Percentiles rank a stretch among this genome's conserved stretches.
phyloP scores from a whole-genome alignment of 2,329 filamentous ascomycete genomes.

The Penicillium frequentans region DNA sequence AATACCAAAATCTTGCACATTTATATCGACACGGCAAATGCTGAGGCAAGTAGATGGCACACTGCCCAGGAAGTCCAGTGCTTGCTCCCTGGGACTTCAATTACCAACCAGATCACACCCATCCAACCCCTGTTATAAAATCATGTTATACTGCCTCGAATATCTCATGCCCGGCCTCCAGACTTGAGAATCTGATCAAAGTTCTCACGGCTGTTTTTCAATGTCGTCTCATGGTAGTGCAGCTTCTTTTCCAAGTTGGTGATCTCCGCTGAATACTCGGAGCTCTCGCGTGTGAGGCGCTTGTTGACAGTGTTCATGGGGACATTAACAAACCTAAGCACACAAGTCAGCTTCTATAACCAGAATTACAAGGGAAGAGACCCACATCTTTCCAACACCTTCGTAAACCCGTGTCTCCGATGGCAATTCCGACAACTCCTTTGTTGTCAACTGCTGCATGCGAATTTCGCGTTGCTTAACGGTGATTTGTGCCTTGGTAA shows the following conservation, averaged over 20 bases:
- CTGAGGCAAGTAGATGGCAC: not conserved
- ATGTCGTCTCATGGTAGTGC: constrained; percentile 90
- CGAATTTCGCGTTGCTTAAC: constrained; percentile 86
- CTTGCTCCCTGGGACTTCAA: not conserved
- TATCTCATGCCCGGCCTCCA: constrained; percentile 38
- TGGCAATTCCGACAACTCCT: constrained; percentile 76
- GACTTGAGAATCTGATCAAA: constrained; percentile 82
- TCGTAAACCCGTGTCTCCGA: constrained; percentile 81
- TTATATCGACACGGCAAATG: not conserved
- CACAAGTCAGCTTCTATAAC: not conserved
- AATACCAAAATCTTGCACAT: not conserved
- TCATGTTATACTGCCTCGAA: not conserved
- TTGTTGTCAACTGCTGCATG: constrained; percentile 81
- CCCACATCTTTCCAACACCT: constrained; percentile 94
- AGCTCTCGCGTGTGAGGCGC: constrained; percentile 72
- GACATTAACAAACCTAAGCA: constrained; percentile 77
- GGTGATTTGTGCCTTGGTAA: constrained; percentile 80
- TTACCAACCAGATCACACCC: not conserved
- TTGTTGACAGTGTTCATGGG: constrained; percentile 71
- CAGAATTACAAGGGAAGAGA: constrained; percentile 13
- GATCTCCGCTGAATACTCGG: constrained; percentile 74
- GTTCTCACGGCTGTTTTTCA: constrained; percentile 89
- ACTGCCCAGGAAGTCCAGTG: not conserved
- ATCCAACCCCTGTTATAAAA: not conserved
- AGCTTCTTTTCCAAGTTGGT: constrained; percentile 82